phyloP scores from a whole-genome alignment of 2,329 filamentous ascomycete genomes.

The Ceratocystis cubensis region DNA sequence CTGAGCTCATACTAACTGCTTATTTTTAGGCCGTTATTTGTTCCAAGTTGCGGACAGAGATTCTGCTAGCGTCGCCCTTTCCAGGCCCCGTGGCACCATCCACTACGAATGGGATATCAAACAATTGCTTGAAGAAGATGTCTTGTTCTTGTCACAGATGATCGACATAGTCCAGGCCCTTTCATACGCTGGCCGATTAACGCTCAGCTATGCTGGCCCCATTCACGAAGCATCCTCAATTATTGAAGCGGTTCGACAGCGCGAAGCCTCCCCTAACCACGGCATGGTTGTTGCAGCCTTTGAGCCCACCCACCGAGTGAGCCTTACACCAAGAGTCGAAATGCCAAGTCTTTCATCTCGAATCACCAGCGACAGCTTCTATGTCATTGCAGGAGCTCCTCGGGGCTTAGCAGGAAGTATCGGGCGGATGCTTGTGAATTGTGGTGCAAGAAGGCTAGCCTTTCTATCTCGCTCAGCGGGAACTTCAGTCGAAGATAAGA shows the following conservation, averaged over 20 bases:
- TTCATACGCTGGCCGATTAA: neutral
- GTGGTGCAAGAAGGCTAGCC: conserved; percentile 40
- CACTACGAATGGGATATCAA: conserved; percentile 16
- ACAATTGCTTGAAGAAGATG: conserved; percentile 11
- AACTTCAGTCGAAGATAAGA: conserved; percentile 24
- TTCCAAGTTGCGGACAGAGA: conserved; percentile 11
- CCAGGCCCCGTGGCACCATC: neutral
- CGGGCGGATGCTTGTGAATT: conserved; percentile 36
- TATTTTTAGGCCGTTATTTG: conserved; percentile 4
- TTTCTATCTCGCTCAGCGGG: conserved; percentile 41
- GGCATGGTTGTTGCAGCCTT: conserved; percentile 17
- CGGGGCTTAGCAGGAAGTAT: conserved; percentile 45
- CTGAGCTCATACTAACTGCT: neutral
- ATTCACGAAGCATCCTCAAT: conserved; percentile 7
- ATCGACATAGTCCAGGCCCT: conserved; percentile 12
- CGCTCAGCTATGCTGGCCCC: neutral
- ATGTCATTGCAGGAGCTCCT: conserved; percentile 44
- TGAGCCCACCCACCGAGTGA: conserved; percentile 24
- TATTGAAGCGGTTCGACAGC: neutral
- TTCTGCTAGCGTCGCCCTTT: neutral
- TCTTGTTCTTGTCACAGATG: conserved; percentile 5
- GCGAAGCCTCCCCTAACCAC: conserved; percentile 11
- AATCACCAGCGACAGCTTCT: conserved; percentile 31
- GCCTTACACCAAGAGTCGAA: conserved; percentile 22
- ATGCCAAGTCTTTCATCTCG: conserved; percentile 27